These are phyloP conservation scores for Penicillium soppii DNA, from an alignment of 495 filamentous ascomycete genomes.

Conservation along the genomic window DNA sequence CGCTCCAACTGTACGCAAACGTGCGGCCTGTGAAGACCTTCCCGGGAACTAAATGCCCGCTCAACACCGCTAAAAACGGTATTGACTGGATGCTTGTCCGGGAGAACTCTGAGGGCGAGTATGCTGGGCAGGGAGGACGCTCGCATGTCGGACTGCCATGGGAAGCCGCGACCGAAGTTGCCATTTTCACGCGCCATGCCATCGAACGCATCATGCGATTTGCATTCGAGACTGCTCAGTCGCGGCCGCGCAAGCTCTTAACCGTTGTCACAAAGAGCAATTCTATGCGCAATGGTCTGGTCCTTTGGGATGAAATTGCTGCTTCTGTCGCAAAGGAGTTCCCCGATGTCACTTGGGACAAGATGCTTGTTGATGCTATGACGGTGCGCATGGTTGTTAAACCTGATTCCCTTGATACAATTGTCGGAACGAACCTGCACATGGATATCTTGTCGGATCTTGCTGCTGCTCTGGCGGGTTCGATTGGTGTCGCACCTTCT, in stretches of 20 bases:
- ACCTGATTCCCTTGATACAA: conserved; percentile 47
- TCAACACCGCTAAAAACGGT: conserved; percentile 31
- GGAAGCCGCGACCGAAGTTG: conserved; percentile 48
- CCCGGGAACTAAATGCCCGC: conserved; percentile 42
- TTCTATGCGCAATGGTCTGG: conserved; percentile 50
- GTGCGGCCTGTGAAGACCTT: conserved; percentile 47
- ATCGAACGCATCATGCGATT: conserved; percentile 50
- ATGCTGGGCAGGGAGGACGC: conserved; percentile 49
- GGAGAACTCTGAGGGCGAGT: conserved; percentile 53
- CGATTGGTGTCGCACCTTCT: conserved; percentile 51
- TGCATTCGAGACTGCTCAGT: conserved; percentile 45
- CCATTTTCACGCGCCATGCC: conserved; percentile 48
- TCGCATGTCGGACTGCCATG: conserved; percentile 41
- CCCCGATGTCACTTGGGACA: conserved; percentile 48
- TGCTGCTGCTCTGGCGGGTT: conserved; percentile 48
- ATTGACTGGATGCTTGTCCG: conserved; percentile 53
- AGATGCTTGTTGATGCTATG: conserved; percentile 55
- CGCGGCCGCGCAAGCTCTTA: conserved; percentile 38
- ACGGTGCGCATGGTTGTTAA: conserved; percentile 49
- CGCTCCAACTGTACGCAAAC: conserved; percentile 52
- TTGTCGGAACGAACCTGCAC: conserved; percentile 52
- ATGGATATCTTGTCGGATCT: conserved; percentile 53
- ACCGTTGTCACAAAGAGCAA: conserved; percentile 55
- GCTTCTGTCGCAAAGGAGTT: conserved; percentile 38
- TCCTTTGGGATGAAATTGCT: conserved; percentile 50